phyloP scores from a whole-genome alignment of 208 protist species.

The Leishmania aethiopica region DNA sequence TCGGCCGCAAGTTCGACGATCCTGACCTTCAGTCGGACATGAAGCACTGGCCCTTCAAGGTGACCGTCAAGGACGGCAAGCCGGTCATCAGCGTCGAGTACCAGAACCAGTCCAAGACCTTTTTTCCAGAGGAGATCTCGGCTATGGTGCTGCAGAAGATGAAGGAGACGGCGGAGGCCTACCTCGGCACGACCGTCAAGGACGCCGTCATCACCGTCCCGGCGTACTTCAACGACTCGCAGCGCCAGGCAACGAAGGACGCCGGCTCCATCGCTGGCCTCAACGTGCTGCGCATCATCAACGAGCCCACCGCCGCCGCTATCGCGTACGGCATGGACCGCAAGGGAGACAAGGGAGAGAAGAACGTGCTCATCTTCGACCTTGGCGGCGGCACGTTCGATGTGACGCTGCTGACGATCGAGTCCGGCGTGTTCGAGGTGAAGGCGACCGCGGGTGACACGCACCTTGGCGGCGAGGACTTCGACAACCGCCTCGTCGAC shows the following conservation, averaged over 20 bases:
- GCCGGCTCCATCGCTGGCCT: conserved; percentile 97
- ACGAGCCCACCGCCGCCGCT: conserved; percentile 99
- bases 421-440: conserved; percentile 99
- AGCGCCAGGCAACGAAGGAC: conserved; percentile 99
- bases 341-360: conserved; percentile 79
- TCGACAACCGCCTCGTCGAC: conserved; percentile 98
- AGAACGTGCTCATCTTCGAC: conserved; percentile 98
- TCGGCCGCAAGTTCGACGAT: conserved; percentile 94
- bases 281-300: conserved; percentile 99
- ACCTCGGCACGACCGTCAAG: conserved; percentile 93
- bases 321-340: conserved; percentile 99
- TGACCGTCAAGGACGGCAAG: conserved; percentile 87
- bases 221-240: conserved; percentile 99
- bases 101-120: conserved; percentile 71
- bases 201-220: conserved; percentile 98
- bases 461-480: conserved; percentile 99
- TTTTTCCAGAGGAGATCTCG: conserved; percentile 85
- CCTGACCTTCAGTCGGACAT: conserved; percentile 93
- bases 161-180: conserved; percentile 94
- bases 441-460: conserved; percentile 99
- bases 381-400: conserved; percentile 98
- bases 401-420: conserved; percentile 99
- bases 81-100: conserved; percentile 79
- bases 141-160: conserved; percentile 93
- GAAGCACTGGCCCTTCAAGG: conserved; percentile 94